Base-by-base conservation (phyloP, 495 filamentous ascomycete genomes). In the Tuber brumale region DNA sequence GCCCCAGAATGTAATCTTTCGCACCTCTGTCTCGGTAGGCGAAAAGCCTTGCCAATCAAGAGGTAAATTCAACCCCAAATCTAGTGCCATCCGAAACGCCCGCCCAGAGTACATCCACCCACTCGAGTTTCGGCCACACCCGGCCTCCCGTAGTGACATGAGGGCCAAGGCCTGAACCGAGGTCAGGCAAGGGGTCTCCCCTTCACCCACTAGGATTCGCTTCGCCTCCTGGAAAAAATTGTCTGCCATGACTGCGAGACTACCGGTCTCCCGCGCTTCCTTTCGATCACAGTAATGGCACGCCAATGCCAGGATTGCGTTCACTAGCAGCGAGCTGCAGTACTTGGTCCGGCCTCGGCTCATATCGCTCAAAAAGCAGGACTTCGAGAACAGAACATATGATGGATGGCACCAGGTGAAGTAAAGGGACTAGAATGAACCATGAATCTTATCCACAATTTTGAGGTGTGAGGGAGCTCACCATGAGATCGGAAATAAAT, bases 331-430 rank as follows among this genome's bases (percentile, higher is more conserved):
- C 8, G 91, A 84, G 9, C 90, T 94, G 83, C 89, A 94, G 81
- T 91, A 92, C 61, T 89, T 86, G 70, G 85, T 78, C 70, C 87
- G 82, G 21, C 89, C 87, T 23, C 81, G 83, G 10, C 81, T 78
- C 79, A 92, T 90, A 81, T 94, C 92, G 41, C 87, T 84, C 74
- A 92, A 83, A 80, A 96, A 95, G 73, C 92, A 87, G 70, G 90
- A 89, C 72, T 93, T 90, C 74, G 89, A 90, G 57, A 96, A 87
- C 5, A 92, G 86, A 12, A 90, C 88, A 80, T 92, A 90, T 73
- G 89, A 91, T 3, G 92, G 91, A 77, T 94, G 92, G 79, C 92
- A 90, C 93, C 93, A 95, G 80, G 88, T 89, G 75, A 96, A 95
- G 83, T 93, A 95, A 23, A 94, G 84, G 23, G 89, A 74, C 80